Conservation (phyloP, 441 rosid genomes). For the Croton setiger region DNA sequence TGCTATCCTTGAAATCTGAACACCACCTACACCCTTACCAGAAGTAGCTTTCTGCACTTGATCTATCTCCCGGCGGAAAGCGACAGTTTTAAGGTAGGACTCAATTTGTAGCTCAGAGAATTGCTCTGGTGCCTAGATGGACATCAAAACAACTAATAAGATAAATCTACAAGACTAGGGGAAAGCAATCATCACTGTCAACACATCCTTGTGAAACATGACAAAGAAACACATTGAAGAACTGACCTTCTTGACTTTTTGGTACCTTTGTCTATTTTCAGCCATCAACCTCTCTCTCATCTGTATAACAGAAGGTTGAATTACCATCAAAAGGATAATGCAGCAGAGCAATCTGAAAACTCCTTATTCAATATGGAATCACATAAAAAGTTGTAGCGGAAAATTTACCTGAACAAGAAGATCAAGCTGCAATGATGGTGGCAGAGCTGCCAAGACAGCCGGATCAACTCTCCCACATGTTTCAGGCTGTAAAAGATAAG, state of each 20-base stretch:
- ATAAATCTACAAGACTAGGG: slow-evolving; percentile 11
- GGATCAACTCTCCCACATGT: slow-evolving; percentile 71
- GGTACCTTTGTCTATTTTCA: slow-evolving; percentile 94
- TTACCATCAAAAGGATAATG: slow-evolving; percentile 12
- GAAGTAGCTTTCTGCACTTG: slow-evolving; percentile 91
- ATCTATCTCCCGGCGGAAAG: slow-evolving; percentile 92
- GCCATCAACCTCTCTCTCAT: slow-evolving; percentile 98
- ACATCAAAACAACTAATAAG: slow-evolving; percentile 25
- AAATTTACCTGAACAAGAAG: slow-evolving; percentile 76
- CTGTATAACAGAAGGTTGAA: slow-evolving; percentile 36
- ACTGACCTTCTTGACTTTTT: slow-evolving; percentile 90
- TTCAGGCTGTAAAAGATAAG: slow-evolving; percentile 50
- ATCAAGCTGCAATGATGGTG: slow-evolving; percentile 82
- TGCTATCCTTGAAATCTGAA: slow-evolving; percentile 88
- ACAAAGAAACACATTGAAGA: slow-evolving; percentile 13
- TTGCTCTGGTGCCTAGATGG: slow-evolving; percentile 69
- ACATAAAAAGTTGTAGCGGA: slow-evolving; percentile 10
- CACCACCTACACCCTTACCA: slow-evolving; percentile 83
- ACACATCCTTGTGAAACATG: not conserved
- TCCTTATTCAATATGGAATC: slow-evolving; percentile 11
- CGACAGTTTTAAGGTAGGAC: slow-evolving; percentile 91
- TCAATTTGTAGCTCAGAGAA: slow-evolving; percentile 94
- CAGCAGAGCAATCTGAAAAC: slow-evolving; percentile 21
- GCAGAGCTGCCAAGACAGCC: slow-evolving; percentile 83
- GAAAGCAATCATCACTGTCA: not conserved